Conservation (phyloP, 164 flowering plant species). For the Piper betle region DNA sequence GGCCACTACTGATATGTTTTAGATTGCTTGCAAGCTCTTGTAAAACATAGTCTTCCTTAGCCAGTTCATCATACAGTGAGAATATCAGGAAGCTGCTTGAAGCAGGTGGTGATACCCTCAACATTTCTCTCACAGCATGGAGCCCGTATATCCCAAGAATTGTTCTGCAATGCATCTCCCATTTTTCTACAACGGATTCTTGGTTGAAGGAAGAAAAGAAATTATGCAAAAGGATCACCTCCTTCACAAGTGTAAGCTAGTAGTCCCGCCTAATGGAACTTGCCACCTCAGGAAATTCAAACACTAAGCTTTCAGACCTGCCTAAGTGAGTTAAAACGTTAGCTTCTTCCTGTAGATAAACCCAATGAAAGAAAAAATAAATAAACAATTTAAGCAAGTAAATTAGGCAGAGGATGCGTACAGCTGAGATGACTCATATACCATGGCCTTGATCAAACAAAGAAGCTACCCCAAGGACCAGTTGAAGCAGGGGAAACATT, state of each 20-base stretch:
- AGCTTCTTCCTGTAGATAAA: neutral
- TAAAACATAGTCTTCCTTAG: conserved; percentile 82
- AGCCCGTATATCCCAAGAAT: conserved; percentile 65
- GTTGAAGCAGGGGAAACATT: conserved; percentile 53
- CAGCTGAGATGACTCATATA: conserved; percentile 63
- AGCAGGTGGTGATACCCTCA: conserved; percentile 61
- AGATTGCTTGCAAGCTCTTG: conserved; percentile 59
- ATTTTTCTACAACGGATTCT: conserved; percentile 31
- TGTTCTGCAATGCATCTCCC: conserved; percentile 83
- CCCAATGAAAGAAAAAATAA: neutral
- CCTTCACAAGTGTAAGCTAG: conserved; percentile 70
- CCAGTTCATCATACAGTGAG: conserved; percentile 59
- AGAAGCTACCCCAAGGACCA: conserved; percentile 99
- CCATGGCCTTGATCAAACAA: conserved; percentile 81
- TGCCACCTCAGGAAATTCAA: conserved; percentile 92
- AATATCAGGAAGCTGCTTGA: conserved; percentile 75
- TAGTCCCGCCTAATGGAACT: conserved; percentile 91
- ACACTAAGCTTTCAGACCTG: conserved; percentile 54
- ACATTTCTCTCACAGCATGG: conserved; percentile 90
- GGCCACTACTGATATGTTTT: conserved; percentile 25
- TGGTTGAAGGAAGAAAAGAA: conserved; percentile 42
- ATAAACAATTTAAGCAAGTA: neutral
- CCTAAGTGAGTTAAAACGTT: conserved; percentile 2
- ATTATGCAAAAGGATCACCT: conserved; percentile 52
- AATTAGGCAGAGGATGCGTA: conserved; percentile 22